A percentile compares a stretch with the other conserved stretches of the same genome.
phyloP scores from a whole-genome alignment of 2,329 filamentous ascomycete genomes.

The Knufia petricola region DNA sequence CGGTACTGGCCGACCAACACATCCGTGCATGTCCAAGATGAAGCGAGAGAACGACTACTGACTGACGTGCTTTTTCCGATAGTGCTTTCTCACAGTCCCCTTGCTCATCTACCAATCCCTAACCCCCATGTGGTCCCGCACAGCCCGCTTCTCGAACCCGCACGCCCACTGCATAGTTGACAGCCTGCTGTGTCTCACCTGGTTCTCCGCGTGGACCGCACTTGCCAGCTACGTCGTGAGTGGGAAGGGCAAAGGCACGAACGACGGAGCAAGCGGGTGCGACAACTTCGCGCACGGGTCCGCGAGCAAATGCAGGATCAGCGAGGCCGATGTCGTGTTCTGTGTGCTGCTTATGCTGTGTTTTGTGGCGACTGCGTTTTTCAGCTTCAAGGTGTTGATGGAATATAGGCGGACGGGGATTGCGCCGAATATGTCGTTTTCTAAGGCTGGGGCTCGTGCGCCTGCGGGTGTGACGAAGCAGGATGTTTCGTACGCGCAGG shows the following conservation, averaged over 20 bases:
- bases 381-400: conserved; percentile 47
- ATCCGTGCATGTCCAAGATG: neutral
- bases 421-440: conserved; percentile 43
- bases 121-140: conserved; percentile 52
- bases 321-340: conserved; percentile 46
- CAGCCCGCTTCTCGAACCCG: conserved; percentile 48
- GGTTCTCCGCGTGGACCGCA: conserved; percentile 50
- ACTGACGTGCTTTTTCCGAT: neutral
- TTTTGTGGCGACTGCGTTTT: conserved; percentile 43
- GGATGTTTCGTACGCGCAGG: conserved; percentile 4
- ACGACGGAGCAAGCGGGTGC: conserved; percentile 40
- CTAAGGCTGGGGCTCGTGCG: too few relatives aligned
- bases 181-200: conserved; percentile 44
- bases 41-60: neutral
- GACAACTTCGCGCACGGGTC: conserved; percentile 47
- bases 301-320: conserved; percentile 47
- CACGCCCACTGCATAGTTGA: conserved; percentile 52
- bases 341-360: conserved; percentile 50
- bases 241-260: conserved; percentile 44
- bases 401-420: conserved; percentile 49
- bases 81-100: conserved; percentile 53
- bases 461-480: neutral
- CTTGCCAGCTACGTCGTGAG: conserved; percentile 47
- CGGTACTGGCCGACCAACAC: neutral
- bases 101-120: conserved; percentile 51